Percentiles rank a stretch among this genome's conserved stretches.
These are phyloP conservation scores for Licmophora abbreviata DNA, from an alignment of 108 stramenopile species.

Conservation along the genomic window DNA sequence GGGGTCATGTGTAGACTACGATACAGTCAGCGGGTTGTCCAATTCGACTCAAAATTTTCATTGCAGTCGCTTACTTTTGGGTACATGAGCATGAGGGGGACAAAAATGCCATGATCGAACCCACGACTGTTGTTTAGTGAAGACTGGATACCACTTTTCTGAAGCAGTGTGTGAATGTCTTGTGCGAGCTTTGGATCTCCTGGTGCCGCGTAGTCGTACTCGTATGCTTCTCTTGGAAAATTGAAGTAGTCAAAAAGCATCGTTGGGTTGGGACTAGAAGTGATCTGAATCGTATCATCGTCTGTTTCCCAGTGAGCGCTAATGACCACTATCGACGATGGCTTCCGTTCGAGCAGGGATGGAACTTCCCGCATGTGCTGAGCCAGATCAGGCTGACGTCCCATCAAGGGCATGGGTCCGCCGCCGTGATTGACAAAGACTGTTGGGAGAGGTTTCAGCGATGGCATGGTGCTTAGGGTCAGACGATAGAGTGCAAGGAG, in stretches of 20 bases:
- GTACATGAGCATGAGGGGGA: constrained; percentile 75
- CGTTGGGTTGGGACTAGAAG: constrained; percentile 14
- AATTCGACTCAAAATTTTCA: no score
- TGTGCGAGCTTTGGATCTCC: constrained; percentile 47
- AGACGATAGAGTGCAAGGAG: no score
- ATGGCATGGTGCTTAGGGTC: no score
- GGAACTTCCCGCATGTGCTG: constrained; percentile 24
- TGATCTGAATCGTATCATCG: constrained; percentile 25
- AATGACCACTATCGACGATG: constrained; percentile 30
- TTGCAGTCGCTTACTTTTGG: no score
- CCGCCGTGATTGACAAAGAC: constrained; percentile 46
- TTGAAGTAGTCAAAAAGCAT: constrained; percentile 75
- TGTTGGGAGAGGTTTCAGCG: no score
- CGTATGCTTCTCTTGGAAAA: constrained; percentile 73
- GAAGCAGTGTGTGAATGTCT: constrained; percentile 25
- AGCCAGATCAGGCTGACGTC: constrained; percentile 22
- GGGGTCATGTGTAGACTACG: no score
- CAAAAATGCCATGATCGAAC: constrained; percentile 85
- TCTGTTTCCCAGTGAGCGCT: constrained; percentile 34
- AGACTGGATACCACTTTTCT: constrained; percentile 19
- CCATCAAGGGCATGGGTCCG: constrained; percentile 34
- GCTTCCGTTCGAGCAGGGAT: constrained; percentile 1
- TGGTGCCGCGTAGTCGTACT: constrained; percentile 51
- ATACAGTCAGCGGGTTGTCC: no score
- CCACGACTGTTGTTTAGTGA: constrained; percentile 38